Evolutionary conservation across 1,284 basidiomycete genomes (phyloP).

Genomic region (Neolentinus lepideus): DNA sequence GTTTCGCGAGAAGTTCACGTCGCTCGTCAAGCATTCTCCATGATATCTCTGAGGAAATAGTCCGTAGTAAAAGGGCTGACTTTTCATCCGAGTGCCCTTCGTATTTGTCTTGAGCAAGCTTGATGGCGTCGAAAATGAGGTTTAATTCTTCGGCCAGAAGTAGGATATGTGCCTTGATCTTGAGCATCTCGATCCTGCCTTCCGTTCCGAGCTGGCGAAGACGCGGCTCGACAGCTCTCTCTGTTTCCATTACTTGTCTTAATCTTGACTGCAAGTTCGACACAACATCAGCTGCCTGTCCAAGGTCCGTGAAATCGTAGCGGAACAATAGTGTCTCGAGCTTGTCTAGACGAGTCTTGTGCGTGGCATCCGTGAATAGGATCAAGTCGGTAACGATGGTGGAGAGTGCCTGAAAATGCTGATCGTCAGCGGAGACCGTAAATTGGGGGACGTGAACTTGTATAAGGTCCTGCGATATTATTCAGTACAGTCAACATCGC

Average conservation of each 20-base stretch:
- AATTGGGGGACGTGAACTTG: constrained; percentile 79
- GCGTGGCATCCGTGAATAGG: constrained; percentile 83
- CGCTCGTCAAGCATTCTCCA: constrained; percentile 89
- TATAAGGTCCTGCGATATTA: constrained; percentile 63
- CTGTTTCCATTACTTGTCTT: constrained; percentile 59
- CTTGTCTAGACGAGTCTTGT: constrained; percentile 69
- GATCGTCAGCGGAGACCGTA: constrained; percentile 82
- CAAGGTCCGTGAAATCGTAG: constrained; percentile 85
- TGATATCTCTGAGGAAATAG: constrained; percentile 82
- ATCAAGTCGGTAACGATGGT: constrained; percentile 85
- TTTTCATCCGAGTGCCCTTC: constrained; percentile 72
- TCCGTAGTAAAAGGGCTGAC: constrained; percentile 77
- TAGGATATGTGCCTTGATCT: constrained; percentile 71
- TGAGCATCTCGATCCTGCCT: constrained; percentile 53
- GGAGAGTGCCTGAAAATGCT: constrained; percentile 85
- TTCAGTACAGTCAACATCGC: constrained; percentile 2
- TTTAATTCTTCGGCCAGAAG: constrained; percentile 78
- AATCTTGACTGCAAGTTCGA: constrained; percentile 72
- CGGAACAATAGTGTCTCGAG: constrained; percentile 84
- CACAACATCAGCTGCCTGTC: constrained; percentile 63
- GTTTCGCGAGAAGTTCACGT: constrained; percentile 76
- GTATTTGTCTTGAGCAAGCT: constrained; percentile 69
- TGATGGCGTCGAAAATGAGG: constrained; percentile 87
- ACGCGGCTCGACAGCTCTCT: constrained; percentile 40
- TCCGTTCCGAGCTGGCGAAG: constrained; percentile 33